Evolutionary conservation across 768 basidiomycete genomes (phyloP), one percentile per base, ranked within the genome.

Genomic region (Myochromella boudieri): DNA sequence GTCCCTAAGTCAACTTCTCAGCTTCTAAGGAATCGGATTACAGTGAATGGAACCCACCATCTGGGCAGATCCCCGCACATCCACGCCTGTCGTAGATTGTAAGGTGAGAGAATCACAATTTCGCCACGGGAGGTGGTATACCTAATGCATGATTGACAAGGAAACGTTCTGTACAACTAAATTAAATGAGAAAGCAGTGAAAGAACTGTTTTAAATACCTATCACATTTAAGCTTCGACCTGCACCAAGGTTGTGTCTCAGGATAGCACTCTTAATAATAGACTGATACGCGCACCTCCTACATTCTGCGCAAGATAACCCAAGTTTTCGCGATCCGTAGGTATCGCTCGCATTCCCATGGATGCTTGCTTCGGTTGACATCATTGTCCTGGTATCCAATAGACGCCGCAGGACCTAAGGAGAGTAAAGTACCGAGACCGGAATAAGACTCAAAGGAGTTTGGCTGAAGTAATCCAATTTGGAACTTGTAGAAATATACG

Each of bases 191-290:
- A 43, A 37, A 10, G 10, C 5, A 28, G 7, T 18, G 32, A n/a
- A 28, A n/a, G 29, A 14, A 37, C 27, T 12, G 39, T 7, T 22
- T 12, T 9, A 18, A 15, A 22, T 51, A 69, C 62, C 79, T 67
- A 57, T 80, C 77, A 52, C 79, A 81, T 59, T 76, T 79, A 33
- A 81, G 63, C 60, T 81, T 81, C 18, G 78, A 78, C 53, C 78
- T 70, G 22, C 33, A 48, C 11, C 44, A 32, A 42, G 42, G 38
- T 34, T 24, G 36, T 24, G n/a, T n/a, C n/a, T n/a, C n/a, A 24
- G 37, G 49, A 14, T 29, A 37, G 51, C 20, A 34, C 29, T 31
- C 18, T 40, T 25, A 31, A 12, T 22, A 24, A 17, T n/a, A 25
- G 32, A 26, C n/a, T n/a, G 15, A 46, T 26, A 25, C 20, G 36